A percentile compares a stretch with the other conserved stretches of the same genome.
Evolutionary conservation across 1,284 basidiomycete species (phyloP).

Genomic region (Vanrija pseudolonga): DNA sequence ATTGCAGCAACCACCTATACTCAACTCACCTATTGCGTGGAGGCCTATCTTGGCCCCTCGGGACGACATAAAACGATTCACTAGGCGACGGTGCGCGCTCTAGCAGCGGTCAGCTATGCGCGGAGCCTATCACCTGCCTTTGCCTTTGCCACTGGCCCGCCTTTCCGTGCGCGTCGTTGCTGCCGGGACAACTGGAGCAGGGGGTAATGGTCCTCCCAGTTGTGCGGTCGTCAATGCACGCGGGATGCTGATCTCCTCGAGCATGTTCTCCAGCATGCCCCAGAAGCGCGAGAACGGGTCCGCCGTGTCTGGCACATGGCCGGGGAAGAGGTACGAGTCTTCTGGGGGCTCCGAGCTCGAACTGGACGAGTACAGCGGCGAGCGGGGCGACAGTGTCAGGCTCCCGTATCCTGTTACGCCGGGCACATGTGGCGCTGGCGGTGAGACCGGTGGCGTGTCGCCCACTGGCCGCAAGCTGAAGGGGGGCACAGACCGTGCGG

Average conservation of each 20-base stretch:
- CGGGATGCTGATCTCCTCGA: constrained; percentile 47
- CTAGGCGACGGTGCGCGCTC: constrained; percentile 18
- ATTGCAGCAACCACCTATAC: neutral
- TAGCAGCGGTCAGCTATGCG: neutral
- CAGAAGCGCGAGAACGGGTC: constrained; percentile 50
- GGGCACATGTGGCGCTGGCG: neutral
- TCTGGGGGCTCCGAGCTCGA: constrained; percentile 31
- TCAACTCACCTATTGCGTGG: no score
- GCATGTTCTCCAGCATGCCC: constrained; percentile 47
- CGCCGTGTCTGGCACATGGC: constrained; percentile 32
- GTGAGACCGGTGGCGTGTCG: neutral
- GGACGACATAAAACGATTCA: constrained; percentile 40
- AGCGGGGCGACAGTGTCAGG: constrained; percentile 9
- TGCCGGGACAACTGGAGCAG: neutral
- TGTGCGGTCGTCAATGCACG: constrained; percentile 24
- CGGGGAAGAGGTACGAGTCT: constrained; percentile 37
- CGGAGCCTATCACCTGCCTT: no score
- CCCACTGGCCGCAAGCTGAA: constrained; percentile 31
- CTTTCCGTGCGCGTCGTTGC: neutral
- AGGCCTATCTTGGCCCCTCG: neutral
- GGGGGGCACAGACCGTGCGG: constrained; percentile 26
- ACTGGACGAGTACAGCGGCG: constrained; percentile 35
- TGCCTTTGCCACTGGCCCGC: no score
- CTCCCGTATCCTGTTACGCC: no score
- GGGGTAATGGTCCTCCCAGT: neutral